These are phyloP conservation scores for Sisymbrium altissimum DNA, from an alignment of 345 rosid genomes.

Conservation along the genomic window DNA sequence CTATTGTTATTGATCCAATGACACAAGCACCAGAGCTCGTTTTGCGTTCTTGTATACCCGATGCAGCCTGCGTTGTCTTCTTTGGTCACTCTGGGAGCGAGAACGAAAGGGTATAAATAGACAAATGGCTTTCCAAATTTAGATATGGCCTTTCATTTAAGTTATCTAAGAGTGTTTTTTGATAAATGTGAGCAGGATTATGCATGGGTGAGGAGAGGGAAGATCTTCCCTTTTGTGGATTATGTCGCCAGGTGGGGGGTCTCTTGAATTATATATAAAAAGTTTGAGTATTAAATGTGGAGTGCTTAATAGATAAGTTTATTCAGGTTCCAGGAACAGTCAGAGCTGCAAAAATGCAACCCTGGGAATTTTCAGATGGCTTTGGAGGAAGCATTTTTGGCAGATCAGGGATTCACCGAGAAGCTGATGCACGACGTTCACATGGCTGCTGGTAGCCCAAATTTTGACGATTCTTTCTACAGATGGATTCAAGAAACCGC, in stretches of 20 bases:
- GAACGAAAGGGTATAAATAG: slow-evolving; percentile 64
- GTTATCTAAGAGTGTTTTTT: no score
- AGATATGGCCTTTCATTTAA: background rate
- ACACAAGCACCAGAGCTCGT: slow-evolving; percentile 92
- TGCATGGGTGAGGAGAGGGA: slow-evolving; percentile 81
- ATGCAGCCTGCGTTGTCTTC: slow-evolving; percentile 94
- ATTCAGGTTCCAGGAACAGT: slow-evolving; percentile 79
- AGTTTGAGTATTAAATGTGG: background rate
- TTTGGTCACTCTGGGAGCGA: slow-evolving; percentile 73
- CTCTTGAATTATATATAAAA: background rate
- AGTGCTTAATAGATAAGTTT: slow-evolving; percentile 7
- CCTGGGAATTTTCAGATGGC: slow-evolving; percentile 67
- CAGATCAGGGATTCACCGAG: slow-evolving; percentile 92
- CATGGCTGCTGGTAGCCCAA: slow-evolving; percentile 74
- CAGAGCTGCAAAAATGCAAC: slow-evolving; percentile 55
- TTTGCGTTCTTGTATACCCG: slow-evolving; percentile 85
- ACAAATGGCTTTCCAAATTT: background rate
- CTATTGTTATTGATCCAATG: slow-evolving; percentile 94
- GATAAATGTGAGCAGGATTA: slow-evolving; percentile 54
- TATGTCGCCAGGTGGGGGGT: slow-evolving; percentile 59
- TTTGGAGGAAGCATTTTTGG: slow-evolving; percentile 85
- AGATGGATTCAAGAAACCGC: slow-evolving; percentile 72
- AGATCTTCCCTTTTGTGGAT: slow-evolving; percentile 85
- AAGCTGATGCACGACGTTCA: slow-evolving; percentile 81
- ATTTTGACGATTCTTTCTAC: slow-evolving; percentile 49